Percentiles rank a stretch among this genome's conserved stretches.
phyloP scores from a whole-genome alignment of 306 rosid species.

The Urtica urens region DNA sequence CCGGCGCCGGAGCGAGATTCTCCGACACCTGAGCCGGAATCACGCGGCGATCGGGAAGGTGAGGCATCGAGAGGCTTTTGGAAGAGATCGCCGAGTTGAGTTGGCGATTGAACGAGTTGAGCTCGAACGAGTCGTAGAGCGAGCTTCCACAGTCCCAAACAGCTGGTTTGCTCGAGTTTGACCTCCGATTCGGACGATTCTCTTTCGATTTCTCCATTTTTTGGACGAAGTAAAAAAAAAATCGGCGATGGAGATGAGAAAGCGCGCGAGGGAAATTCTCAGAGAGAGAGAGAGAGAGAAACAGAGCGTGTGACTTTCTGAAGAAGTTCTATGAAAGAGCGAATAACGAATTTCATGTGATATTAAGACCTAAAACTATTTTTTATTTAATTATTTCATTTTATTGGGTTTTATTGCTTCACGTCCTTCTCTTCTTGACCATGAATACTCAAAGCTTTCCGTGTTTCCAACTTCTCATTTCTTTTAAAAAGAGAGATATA shows the following conservation, averaged over 20 bases:
- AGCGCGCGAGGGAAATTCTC: background rate
- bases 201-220: constrained; percentile 6
- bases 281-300: background rate
- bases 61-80: constrained; percentile 67
- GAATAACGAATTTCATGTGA: constrained; percentile 34
- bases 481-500: background rate
- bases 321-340: constrained; percentile 16
- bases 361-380: background rate
- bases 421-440: constrained; percentile 8
- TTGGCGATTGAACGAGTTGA: constrained; percentile 61
- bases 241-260: background rate
- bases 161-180: constrained; percentile 1
- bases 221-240: background rate
- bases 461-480: background rate
- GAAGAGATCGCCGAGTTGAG: constrained; percentile 65
- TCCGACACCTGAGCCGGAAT: constrained; percentile 10
- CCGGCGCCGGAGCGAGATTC: background rate
- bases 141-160: constrained; percentile 92
- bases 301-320: background rate
- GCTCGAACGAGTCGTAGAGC: constrained; percentile 84
- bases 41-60: constrained; percentile 24
- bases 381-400: background rate
- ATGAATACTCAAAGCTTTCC: background rate
- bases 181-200: background rate
- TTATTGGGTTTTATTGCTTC: background rate